Conservation (phyloP, 2,329 filamentous ascomycete species). For the Colletotrichum destructivum region DNA sequence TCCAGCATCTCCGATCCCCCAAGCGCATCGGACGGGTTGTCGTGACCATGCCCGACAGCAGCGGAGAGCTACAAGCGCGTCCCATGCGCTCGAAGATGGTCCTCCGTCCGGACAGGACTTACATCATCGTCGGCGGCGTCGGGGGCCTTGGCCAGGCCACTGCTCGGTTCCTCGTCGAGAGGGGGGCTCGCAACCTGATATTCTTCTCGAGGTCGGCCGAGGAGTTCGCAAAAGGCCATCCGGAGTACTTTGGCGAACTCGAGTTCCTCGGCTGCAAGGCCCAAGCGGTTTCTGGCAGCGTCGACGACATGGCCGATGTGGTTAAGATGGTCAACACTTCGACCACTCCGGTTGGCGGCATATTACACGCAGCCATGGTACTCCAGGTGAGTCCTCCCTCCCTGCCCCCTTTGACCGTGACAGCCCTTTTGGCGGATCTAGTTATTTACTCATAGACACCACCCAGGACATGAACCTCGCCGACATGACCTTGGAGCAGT, state of each 20-base stretch:
- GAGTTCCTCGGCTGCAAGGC: slow-evolving; percentile 47
- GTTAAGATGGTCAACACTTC: slow-evolving; percentile 42
- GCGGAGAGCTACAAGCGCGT: background rate
- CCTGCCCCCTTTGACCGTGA: no score
- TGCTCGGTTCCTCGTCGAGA: slow-evolving; percentile 49
- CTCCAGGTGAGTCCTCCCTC: slow-evolving; percentile 31
- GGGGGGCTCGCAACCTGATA: slow-evolving; percentile 49
- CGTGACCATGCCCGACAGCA: slow-evolving; percentile 44
- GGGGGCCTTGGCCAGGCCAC: slow-evolving; percentile 51
- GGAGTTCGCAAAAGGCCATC: background rate
- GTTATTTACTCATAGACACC: background rate
- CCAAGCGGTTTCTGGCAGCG: slow-evolving; percentile 51
- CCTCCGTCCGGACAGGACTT: slow-evolving; percentile 40
- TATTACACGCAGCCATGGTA: slow-evolving; percentile 60
- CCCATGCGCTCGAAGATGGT: background rate
- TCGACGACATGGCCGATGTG: slow-evolving; percentile 50
- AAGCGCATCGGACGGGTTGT: slow-evolving; percentile 62
- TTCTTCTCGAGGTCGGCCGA: slow-evolving; percentile 49
- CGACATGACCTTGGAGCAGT: slow-evolving; percentile 57
- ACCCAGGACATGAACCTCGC: slow-evolving; percentile 46
- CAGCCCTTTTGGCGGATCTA: no score
- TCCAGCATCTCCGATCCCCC: slow-evolving; percentile 60
- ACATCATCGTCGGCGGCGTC: slow-evolving; percentile 52
- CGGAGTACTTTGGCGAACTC: slow-evolving; percentile 42
- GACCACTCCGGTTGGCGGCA: slow-evolving; percentile 53